Conservation (phyloP, 1,284 basidiomycete genomes). For the Puccinia horiana region DNA sequence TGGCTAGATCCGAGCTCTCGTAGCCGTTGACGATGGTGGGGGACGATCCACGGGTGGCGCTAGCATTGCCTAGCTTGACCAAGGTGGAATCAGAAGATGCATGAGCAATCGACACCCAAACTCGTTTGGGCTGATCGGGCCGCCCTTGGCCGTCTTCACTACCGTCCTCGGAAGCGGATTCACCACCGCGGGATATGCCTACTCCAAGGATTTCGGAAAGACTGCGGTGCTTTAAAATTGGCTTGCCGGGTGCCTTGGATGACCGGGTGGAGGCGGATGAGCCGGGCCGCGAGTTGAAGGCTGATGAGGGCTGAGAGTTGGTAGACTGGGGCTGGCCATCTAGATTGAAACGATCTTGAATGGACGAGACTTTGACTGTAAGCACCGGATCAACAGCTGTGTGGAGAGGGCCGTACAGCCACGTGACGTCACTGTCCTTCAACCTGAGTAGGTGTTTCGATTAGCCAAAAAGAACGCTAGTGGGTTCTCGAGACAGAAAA, state of each 20-base stretch:
- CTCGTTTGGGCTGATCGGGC: conserved; percentile 42
- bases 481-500: conserved; percentile 1
- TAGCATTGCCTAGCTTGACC: conserved; percentile 50
- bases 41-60: conserved; percentile 49
- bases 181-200: conserved; percentile 57
- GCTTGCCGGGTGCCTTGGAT: conserved; percentile 64
- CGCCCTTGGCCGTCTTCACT: conserved; percentile 53
- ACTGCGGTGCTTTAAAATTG: conserved; percentile 93
- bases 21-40: conserved; percentile 51
- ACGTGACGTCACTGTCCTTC: conserved; percentile 98
- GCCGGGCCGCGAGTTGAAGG: conserved; percentile 57
- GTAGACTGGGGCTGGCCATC: conserved; percentile 56
- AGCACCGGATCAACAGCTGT: conserved; percentile 75
- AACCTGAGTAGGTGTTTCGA: conserved; percentile 67
- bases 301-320: conserved; percentile 56
- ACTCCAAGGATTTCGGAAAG: conserved; percentile 77
- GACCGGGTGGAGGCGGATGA: conserved; percentile 22
- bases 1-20: conserved; percentile 46
- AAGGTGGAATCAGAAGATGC: conserved; percentile 53
- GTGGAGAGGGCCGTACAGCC: conserved; percentile 96
- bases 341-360: conserved; percentile 64
- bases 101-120: conserved; percentile 44
- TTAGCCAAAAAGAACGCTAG: conserved; percentile 45
- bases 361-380: conserved; percentile 62
- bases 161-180: conserved; percentile 62